Conservation (phyloP, 768 basidiomycete species). For the Butyriboletus loyo region DNA sequence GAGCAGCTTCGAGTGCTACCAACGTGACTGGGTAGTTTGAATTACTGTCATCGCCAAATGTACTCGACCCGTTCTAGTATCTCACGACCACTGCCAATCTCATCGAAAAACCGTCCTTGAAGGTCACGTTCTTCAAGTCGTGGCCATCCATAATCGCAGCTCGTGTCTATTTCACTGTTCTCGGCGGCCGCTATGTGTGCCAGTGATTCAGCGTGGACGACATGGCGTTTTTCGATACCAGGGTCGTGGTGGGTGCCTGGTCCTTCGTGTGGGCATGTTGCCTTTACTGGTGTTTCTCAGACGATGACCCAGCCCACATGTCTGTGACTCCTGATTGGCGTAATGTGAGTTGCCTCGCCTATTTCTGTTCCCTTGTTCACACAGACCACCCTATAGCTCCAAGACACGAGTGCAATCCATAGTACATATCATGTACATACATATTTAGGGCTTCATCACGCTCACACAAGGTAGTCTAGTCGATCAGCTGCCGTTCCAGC, state of each 20-base stretch:
- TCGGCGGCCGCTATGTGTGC: conserved; percentile 61
- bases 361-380: not conserved
- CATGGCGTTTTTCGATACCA: too few species aligned
- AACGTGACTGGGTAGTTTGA: not conserved
- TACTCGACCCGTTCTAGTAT: not conserved
- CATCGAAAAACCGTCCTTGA: not conserved
- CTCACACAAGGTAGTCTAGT: conserved; percentile 49
- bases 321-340: conserved; percentile 35
- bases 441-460: conserved; percentile 45
- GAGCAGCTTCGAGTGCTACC: too few species aligned
- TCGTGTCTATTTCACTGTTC: conserved; percentile 60
- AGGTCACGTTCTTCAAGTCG: not conserved
- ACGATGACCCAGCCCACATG: conserved; percentile 28
- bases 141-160: conserved; percentile 38
- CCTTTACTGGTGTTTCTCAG: conserved; percentile 37
- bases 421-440: conserved; percentile 30
- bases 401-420: conserved; percentile 16
- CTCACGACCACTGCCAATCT: not conserved
- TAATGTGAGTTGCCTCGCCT: conserved; percentile 27
- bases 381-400: conserved; percentile 12
- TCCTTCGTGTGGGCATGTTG: conserved; percentile 14
- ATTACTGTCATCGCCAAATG: not conserved
- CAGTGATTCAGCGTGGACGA: conserved; percentile 14
- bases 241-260: conserved; percentile 24
- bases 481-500: conserved; percentile 38